Evolutionary conservation across 495 filamentous ascomycete genomes (phyloP), one percentile per base, ranked within the genome.

Genomic region (Annulohypoxylon nitens): DNA sequence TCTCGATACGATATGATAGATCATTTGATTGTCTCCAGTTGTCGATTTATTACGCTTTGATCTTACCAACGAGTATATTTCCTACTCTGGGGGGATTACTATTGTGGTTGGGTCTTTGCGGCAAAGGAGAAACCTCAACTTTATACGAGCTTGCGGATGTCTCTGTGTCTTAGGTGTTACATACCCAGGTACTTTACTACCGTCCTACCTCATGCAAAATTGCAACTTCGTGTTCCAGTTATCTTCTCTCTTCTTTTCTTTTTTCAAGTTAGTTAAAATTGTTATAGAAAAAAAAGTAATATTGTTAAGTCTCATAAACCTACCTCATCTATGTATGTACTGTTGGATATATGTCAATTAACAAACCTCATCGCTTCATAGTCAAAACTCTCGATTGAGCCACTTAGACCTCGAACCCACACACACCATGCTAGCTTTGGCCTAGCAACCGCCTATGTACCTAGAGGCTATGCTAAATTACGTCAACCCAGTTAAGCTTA

Each of bases 1-100:
- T 48, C 39, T 64, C 11, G 61, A 75, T 71, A 75, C 72, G 72
- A 75, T 71, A 75, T 68, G 67, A 75, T 70, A 75, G 25, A 60
- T 75, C 67, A 75, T 57, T 71, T 71, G 60, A 34, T 64, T 64
- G 45, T 67, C 30, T n/a, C n/a, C n/a, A n/a, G n/a, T n/a, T 71
- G 39, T 53, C 20, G 47, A 26, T 63, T 10, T 57, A 43, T 60
- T 48, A 10, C 53, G 41, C 25, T 65, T 45, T 18, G 63, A 23
- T 48, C 51, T 62, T 33, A 37, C 26, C 7, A 26, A 60, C 41
- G 41, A 70, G 43, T 47, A 47, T 53, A 26, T 11, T 50, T 68
- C 37, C 25, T 25, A 51, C 48, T 64, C 59, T 23, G 16, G 14
- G 58, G 50, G 6, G 48, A 23, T 23, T 48, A 61, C 36, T 41